A percentile compares a stretch with the other conserved stretches of the same genome.
These are phyloP conservation scores for Cyberlindnera nakhonratchasimensis DNA, from an alignment of 805 yeast species.

Conservation along the genomic window DNA sequence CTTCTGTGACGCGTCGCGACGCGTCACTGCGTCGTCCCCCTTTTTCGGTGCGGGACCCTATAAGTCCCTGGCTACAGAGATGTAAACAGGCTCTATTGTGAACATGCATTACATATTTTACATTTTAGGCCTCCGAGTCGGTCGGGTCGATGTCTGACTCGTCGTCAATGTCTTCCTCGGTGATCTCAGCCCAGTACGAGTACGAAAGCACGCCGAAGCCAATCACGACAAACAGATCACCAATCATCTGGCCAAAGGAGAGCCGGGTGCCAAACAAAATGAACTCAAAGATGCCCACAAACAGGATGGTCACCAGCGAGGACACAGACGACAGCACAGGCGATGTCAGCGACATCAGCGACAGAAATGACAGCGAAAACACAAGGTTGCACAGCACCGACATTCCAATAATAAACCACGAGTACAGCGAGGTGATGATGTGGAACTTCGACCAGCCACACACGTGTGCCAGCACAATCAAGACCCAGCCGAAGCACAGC, in stretches of 20 bases:
- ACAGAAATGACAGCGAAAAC: conserved; percentile 68
- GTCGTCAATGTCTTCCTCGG: conserved; percentile 38
- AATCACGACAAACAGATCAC: conserved; percentile 62
- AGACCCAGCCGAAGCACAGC: conserved; percentile 43
- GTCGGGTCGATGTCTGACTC: conserved; percentile 28
- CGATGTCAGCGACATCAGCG: conserved; percentile 78
- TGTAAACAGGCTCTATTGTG: too few relatives aligned
- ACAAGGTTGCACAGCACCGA: conserved; percentile 62
- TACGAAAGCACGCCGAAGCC: conserved; percentile 67
- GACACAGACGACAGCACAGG: conserved; percentile 76
- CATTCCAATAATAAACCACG: conserved; percentile 43
- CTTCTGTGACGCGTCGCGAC: conserved; percentile 1
- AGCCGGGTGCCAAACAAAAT: conserved; percentile 56
- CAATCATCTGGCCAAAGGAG: conserved; percentile 54
- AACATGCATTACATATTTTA: too few relatives aligned
- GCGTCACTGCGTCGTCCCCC: too few relatives aligned
- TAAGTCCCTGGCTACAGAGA: too few relatives aligned
- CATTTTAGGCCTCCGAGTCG: conserved; percentile 13
- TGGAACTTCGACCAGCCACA: conserved; percentile 56
- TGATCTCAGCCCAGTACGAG: conserved; percentile 64
- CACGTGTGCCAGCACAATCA: conserved; percentile 47
- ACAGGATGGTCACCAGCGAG: conserved; percentile 68
- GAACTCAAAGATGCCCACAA: conserved; percentile 80
- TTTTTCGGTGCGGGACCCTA: too few relatives aligned
- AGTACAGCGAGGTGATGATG: conserved; percentile 40